phyloP scores from a whole-genome alignment of 2,329 filamentous ascomycete species.

The Cladosporium sp. region DNA sequence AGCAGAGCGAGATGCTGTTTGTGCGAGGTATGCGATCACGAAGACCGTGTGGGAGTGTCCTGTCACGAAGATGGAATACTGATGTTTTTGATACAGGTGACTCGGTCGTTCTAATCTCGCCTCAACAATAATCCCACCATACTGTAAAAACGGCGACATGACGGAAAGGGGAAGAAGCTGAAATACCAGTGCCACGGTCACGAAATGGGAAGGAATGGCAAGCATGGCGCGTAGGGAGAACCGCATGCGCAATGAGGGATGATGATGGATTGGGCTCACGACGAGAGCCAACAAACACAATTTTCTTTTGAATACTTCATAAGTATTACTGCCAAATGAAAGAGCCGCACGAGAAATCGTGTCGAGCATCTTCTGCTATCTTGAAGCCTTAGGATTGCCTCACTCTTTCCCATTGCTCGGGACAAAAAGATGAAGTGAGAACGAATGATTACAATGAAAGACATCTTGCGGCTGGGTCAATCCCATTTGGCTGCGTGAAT shows the following conservation, averaged over 20 bases:
- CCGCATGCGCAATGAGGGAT: background rate
- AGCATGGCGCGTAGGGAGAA: background rate
- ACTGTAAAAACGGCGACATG: background rate
- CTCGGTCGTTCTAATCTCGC: slow-evolving; percentile 48
- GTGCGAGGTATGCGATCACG: slow-evolving; percentile 68
- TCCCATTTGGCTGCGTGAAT: no score
- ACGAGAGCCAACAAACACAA: background rate
- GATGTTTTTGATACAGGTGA: slow-evolving; percentile 37
- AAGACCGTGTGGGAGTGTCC: background rate
- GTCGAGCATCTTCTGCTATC: background rate
- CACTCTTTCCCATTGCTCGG: no score
- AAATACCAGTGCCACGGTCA: no score
- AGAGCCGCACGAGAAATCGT: background rate
- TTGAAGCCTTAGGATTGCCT: no score
- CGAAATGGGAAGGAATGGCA: background rate
- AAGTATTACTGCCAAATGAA: slow-evolving; percentile 13
- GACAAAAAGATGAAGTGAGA: no score
- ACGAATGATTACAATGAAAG: no score
- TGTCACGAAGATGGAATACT: slow-evolving; percentile 3
- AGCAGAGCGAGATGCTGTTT: slow-evolving; percentile 98
- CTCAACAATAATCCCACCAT: slow-evolving; percentile 26
- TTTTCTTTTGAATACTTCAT: slow-evolving; percentile 13
- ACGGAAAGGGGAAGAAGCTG: no score
- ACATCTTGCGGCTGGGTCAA: no score
- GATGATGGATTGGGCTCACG: background rate